Evolutionary conservation across 73 alveolate species (phyloP), one percentile per base, ranked within the genome.

Genomic region (Breviolum minutum): DNA sequence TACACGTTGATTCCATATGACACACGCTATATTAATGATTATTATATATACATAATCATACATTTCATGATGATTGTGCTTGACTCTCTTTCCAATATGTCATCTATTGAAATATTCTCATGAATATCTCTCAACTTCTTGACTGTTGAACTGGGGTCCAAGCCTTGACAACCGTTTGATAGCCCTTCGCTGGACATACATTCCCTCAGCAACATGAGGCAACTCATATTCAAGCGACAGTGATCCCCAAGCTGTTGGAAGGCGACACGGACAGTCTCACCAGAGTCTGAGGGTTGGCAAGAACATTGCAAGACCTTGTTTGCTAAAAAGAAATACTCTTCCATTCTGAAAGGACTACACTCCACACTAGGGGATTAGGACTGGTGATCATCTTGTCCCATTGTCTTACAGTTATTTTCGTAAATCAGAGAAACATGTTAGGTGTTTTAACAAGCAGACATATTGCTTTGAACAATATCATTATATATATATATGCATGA

Each of bases 221-320:
- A 14, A n/a, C 11, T 22, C 40, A 9, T 19, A 9, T 73, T 73
- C 26, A 10, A 22, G 27, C 83, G 0, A 40, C 98, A 66, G 98
- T 81, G 98, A 92, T 92, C 66, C 98, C 98, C 54, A 92, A 76
- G 69, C 86, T 92, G 2, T 61, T 92, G 89, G 82, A 92, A 74
- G 97, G 97, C 63, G 27, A 13, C 86, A 71, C n/a, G 13, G 19
- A 30, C 40, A 71, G 81, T 8, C 26, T 71, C 30, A 22, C 40
- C 40, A 30, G 13, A 13, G 81, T 8, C 26, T 22, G 81, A 17
- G n/a, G 81, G n/a, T 13, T 17, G 30, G 81, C 40, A 2, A 71
- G n/a, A 7, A 71, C n/a, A 5, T 8, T 71, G n/a, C 26, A 71
- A 8, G 81, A 71, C 26, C 14, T 20, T 71, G 82, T 71, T 71